Conservation (phyloP, 176 grass and related monocot species). For the Triticum aestivum region DNA sequence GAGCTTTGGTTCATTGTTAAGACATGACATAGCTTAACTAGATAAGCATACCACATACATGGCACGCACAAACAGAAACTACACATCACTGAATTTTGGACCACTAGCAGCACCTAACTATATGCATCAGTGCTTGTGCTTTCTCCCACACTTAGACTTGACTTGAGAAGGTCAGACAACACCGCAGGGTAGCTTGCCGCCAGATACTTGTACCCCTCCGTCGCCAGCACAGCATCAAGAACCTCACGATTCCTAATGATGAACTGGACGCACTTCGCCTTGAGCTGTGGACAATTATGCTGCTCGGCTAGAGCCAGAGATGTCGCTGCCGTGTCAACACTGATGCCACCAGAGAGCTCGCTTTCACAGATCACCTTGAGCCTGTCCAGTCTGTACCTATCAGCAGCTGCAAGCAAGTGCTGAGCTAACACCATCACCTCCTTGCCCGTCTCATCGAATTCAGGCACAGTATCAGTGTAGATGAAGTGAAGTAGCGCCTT, state of each 20-base stretch:
- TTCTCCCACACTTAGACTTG: background rate
- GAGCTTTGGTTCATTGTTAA: background rate
- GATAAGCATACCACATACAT: background rate
- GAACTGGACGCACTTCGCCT: constrained; percentile 44
- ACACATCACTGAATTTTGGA: too few relatives aligned
- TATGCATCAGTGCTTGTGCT: background rate
- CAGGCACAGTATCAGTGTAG: constrained; percentile 34
- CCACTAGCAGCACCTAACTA: too few relatives aligned
- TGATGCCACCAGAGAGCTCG: constrained; percentile 29
- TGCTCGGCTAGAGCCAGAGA: constrained; percentile 43
- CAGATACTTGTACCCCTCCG: background rate
- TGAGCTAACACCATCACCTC: background rate
- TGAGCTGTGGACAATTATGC: constrained; percentile 43
- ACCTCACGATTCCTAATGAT: background rate
- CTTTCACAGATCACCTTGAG: constrained; percentile 42
- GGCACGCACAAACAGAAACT: background rate
- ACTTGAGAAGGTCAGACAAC: background rate
- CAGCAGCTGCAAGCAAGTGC: constrained; percentile 37
- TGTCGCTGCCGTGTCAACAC: constrained; percentile 32
- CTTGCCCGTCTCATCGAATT: background rate
- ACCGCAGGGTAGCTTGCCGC: background rate
- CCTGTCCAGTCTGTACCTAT: constrained; percentile 35
- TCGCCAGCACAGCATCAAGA: background rate
- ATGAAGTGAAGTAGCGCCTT: constrained; percentile 40
- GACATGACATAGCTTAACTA: background rate